Base-by-base conservation (phyloP, 2,329 filamentous ascomycete species). In the Chrysosporium keratinophilum region DNA sequence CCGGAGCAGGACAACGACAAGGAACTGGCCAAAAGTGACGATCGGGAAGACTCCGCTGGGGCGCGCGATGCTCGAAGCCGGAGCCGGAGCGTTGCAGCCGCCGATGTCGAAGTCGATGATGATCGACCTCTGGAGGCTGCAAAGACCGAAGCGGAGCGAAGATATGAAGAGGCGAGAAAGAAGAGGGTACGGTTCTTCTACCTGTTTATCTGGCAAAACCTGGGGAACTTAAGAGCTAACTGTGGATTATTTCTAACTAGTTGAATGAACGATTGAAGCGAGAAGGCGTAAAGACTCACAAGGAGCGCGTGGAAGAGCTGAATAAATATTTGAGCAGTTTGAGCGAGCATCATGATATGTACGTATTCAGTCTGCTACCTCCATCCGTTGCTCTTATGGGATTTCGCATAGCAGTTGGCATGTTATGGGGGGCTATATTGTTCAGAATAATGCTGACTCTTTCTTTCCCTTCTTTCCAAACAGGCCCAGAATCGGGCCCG, bases 301-400 rank as follows among this genome's bases (percentile, higher is more conserved):
- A 97, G 69, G 87, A 98, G 74, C 83, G 88, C 10, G 91, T 98
- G 42, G 90, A 97, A 69, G 89, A 96, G 68, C 74, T 97, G 62
- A 98, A 98, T 68, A 88, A 87, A 59, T 96, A 97, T 68, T 74
- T 98, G 35, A 93, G 88, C 60, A 86, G 84, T 60, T 72, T 98
- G 64, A 95, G 88, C 71, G 93, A 98, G 72, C 93, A 98, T 73
- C 91, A 98, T 70, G 93, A 98, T 68, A 98, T 98, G 90, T 78
- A 71, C 62, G 74, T 69, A 31, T 50, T n/a, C 23, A n/a, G 11
- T 44, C 31, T 50, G 7, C 1, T 23, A 14, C 2, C 45, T 33
- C 35, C 10, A 9, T 53, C 12, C 34, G 34, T 49, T 35, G 17
- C 20, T 10, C 14, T 23, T 50, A n/a, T 34, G 6, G 10, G 42